Evolutionary conservation across 1,284 basidiomycete species (phyloP), one percentile per base, ranked within the genome.

Genomic region (Clitocybe nebularis): DNA sequence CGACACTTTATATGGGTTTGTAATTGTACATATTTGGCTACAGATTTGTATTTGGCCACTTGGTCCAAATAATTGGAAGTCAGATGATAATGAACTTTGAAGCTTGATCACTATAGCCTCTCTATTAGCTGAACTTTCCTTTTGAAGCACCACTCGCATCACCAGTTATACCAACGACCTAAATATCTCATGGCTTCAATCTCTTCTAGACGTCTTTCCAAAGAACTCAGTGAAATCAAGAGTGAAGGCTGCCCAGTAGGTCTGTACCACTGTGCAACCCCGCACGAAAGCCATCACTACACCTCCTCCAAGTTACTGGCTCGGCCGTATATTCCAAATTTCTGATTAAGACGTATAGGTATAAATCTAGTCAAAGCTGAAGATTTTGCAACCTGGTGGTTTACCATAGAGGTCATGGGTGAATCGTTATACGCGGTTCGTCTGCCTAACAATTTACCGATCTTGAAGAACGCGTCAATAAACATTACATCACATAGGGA

Each of bases 381-480:
- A 46, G 77, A 89, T 64, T 84, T 88, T 54, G 65, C 75, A 53
- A 81, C 71, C 30, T 89, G 88, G 87, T 63, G 71, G 50, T 78
- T 89, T 56, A 73, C 79, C 4, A 77, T 89, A 53, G 81, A 90
- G 60, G 82, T 89, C 36, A 76, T 88, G 67, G 88, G 87, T 21
- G 81, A 89, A 45, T 85, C 80, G 30, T 55, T 84, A 46, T 90
- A 87, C 66, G 59, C 78, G 71, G 87, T 79, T 52, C 43, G 68
- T 51, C 3, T n/a, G 44, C 14, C 33, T 14, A 26, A 9, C 28
- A 10, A 5, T 42, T 26, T 19, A 35, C 22, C 38, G 24, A 32
- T 34, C 26, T 42, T 7, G 24, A 22, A 23, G 43, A 23, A 29
- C 23, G 13, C 4, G 14, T 20, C 16, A 35, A 42, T 23, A 20